Evolutionary conservation across 208 protist species (phyloP).

Genomic region (Acanthamoeba sp.): DNA sequence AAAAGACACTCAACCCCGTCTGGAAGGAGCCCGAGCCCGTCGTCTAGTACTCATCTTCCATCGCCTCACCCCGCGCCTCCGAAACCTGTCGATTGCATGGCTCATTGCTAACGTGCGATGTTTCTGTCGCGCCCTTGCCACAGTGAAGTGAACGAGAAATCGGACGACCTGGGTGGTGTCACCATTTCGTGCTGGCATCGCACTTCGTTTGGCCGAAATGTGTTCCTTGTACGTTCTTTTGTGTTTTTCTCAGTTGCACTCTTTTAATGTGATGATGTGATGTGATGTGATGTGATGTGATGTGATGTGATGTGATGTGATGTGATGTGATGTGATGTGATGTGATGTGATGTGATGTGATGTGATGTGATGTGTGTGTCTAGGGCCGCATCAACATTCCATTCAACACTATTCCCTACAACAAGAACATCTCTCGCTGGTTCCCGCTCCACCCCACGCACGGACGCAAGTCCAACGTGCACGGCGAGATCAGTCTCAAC

Average conservation of each 20-base stretch:
- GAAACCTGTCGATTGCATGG: not conserved
- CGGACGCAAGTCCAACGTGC: not conserved
- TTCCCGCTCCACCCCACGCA: constrained; percentile 31
- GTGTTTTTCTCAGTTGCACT: not conserved
- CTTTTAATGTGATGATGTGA: no score
- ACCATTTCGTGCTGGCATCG: constrained; percentile 25
- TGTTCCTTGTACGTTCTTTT: not conserved
- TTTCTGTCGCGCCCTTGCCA: no score
- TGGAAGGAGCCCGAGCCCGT: constrained; percentile 35
- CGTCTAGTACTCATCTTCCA: not conserved
- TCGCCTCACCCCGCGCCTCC: not conserved
- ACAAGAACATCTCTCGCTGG: constrained; percentile 24
- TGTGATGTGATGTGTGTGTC: not conserved
- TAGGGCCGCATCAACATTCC: constrained; percentile 25
- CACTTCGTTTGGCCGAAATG: not conserved
- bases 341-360: not conserved
- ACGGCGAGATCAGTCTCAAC: constrained; percentile 5
- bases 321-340: not conserved
- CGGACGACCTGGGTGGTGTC: not conserved
- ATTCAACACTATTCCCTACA: constrained; percentile 3
- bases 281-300: not conserved
- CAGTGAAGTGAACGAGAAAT: constrained; percentile 11
- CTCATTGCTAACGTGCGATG: not conserved
- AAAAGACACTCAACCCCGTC: constrained; percentile 23
- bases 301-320: not conserved